Percentiles rank a stretch among this genome's conserved stretches.
Conservation (phyloP, 164 flowering plant species). For the Liriodendron chinense region DNA sequence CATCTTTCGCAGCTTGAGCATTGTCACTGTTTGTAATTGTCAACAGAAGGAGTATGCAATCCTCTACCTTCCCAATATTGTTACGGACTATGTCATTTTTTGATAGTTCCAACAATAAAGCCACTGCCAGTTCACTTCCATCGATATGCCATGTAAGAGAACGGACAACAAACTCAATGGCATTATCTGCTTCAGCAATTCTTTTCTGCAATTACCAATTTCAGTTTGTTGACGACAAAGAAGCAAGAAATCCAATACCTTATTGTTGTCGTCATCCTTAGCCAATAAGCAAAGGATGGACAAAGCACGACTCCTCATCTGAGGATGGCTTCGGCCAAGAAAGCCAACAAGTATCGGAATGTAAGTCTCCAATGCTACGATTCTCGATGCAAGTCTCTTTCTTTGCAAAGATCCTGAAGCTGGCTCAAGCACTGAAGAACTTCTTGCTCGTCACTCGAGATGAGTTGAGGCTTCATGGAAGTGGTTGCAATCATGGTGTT, state of each 20-base stretch:
- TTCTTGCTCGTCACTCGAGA: slow-evolving; percentile 43
- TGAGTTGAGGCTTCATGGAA: slow-evolving; percentile 41
- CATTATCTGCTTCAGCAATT: slow-evolving; percentile 37
- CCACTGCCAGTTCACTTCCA: slow-evolving; percentile 59
- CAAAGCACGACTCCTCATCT: slow-evolving; percentile 46
- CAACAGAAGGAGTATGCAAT: slow-evolving; percentile 64
- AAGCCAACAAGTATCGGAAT: slow-evolving; percentile 44
- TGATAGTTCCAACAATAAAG: slow-evolving; percentile 62
- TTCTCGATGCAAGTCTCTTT: slow-evolving; percentile 54
- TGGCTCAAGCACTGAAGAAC: slow-evolving; percentile 41
- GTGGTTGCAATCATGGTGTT: slow-evolving; percentile 63
- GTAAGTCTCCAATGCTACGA: slow-evolving; percentile 63
- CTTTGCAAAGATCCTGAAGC: slow-evolving; percentile 53
- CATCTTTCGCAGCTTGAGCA: slow-evolving; percentile 49
- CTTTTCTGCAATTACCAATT: slow-evolving; percentile 45
- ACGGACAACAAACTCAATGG: slow-evolving; percentile 47
- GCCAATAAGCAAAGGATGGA: slow-evolving; percentile 48
- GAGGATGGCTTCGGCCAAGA: slow-evolving; percentile 42
- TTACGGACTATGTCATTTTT: slow-evolving; percentile 27
- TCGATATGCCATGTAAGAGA: slow-evolving; percentile 52
- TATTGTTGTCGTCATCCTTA: slow-evolving; percentile 48
- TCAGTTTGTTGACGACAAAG: not conserved
- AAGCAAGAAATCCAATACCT: slow-evolving; percentile 35
- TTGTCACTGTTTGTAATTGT: slow-evolving; percentile 50
- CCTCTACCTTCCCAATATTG: slow-evolving; percentile 53